phyloP scores from a whole-genome alignment of 2,329 filamentous ascomycete genomes.

The Trichoderma simmonsii region DNA sequence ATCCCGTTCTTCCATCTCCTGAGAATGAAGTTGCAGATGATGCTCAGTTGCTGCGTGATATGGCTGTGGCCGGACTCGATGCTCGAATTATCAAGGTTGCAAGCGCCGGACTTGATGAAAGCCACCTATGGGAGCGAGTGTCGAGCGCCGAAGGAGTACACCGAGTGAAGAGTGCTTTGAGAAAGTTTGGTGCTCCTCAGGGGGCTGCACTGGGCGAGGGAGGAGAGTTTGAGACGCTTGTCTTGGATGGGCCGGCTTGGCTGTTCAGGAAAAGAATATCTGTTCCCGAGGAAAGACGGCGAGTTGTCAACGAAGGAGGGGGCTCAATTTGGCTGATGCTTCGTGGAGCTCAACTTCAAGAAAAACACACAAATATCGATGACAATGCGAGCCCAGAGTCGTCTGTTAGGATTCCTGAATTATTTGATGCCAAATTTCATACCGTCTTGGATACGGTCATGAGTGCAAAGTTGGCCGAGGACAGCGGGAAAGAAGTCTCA shows the following conservation, averaged over 20 bases:
- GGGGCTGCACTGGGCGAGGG: constrained; percentile 86
- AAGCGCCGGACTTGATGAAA: constrained; percentile 79
- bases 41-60: constrained; percentile 70
- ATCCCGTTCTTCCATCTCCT: constrained; percentile 64
- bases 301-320: constrained; percentile 64
- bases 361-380: constrained; percentile 32
- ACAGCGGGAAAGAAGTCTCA: not conserved
- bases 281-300: constrained; percentile 52
- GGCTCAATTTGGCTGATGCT: constrained; percentile 74
- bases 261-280: constrained; percentile 72
- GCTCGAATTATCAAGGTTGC: constrained; percentile 95
- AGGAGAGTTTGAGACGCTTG: constrained; percentile 93
- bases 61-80: constrained; percentile 73
- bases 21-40: constrained; percentile 36
- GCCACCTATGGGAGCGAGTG: constrained; percentile 77
- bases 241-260: constrained; percentile 70
- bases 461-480: not conserved
- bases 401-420: constrained; percentile 54
- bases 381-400: constrained; percentile 16
- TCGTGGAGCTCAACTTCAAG: constrained; percentile 50
- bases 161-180: constrained; percentile 52
- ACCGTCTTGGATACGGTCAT: constrained; percentile 33
- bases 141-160: constrained; percentile 51
- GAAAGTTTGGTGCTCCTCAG: constrained; percentile 63
- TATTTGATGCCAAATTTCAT: constrained; percentile 64